Percentiles rank a stretch among this genome's conserved stretches.
These are phyloP conservation scores for Globisporangium nunn DNA, from an alignment of 352 stramenopile species.

Conservation along the genomic window DNA sequence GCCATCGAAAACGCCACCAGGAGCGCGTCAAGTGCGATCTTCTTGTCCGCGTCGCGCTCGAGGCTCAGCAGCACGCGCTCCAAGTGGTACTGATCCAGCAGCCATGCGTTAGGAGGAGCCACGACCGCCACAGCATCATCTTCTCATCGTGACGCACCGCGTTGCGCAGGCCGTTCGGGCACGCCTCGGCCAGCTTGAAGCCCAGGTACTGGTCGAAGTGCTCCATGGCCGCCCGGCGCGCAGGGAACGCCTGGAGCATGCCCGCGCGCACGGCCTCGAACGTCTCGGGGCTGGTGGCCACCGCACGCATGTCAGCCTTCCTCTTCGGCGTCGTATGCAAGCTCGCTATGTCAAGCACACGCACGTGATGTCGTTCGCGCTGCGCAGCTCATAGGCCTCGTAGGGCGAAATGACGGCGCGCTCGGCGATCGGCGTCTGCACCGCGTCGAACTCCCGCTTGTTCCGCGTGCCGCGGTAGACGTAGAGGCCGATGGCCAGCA, in stretches of 20 bases:
- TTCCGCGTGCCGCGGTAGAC: constrained; percentile 64
- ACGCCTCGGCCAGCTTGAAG: constrained; percentile 54
- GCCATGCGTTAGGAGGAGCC: background rate
- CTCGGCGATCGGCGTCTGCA: constrained; percentile 71
- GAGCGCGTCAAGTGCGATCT: constrained; percentile 59
- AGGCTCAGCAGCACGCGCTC: constrained; percentile 74
- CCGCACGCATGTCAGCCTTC: no score
- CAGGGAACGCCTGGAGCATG: constrained; percentile 46
- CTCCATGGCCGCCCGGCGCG: constrained; percentile 54
- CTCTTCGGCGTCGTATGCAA: no score
- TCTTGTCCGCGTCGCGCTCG: constrained; percentile 39
- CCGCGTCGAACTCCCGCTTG: constrained; percentile 76
- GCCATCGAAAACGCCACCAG: constrained; percentile 81
- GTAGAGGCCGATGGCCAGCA: constrained; percentile 60
- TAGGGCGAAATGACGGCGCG: constrained; percentile 74
- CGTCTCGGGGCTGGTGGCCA: constrained; percentile 26
- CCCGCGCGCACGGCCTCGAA: constrained; percentile 46
- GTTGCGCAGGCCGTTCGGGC: constrained; percentile 54
- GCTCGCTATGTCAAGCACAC: background rate
- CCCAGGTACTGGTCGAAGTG: constrained; percentile 78
- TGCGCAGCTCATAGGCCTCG: constrained; percentile 80
- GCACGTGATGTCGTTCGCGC: constrained; percentile 75
- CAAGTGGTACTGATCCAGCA: constrained; percentile 45
- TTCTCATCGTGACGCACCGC: constrained; percentile 19
- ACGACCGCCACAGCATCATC: background rate